Conservation (phyloP, 78 protist genomes). For the Isochrysis galbana region DNA sequence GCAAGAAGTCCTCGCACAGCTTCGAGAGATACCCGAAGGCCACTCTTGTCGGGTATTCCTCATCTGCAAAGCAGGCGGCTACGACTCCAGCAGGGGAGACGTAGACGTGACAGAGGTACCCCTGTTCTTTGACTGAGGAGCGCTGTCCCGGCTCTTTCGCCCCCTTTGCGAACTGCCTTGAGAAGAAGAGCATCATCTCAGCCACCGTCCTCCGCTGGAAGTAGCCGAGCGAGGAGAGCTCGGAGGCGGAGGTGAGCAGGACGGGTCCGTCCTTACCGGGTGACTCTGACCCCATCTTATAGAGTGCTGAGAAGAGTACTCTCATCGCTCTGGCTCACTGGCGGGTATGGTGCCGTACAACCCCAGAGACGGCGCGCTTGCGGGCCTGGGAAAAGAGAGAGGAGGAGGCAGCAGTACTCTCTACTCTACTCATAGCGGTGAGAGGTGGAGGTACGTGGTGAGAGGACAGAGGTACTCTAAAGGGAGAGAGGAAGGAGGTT, state of each 20-base stretch:
- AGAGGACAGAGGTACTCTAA: too few relatives aligned
- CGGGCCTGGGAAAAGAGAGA: too few relatives aligned
- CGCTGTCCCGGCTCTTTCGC: background rate
- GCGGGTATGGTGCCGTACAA: too few relatives aligned
- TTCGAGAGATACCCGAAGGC: conserved; percentile 32
- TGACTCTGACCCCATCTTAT: background rate
- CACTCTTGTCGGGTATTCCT: conserved; percentile 23
- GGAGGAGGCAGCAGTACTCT: too few relatives aligned
- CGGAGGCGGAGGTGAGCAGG: background rate
- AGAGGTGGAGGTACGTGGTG: too few relatives aligned
- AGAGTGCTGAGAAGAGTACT: background rate
- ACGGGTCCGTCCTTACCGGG: background rate
- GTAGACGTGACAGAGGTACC: conserved; percentile 13
- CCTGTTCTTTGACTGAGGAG: background rate
- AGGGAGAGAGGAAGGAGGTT: too few relatives aligned
- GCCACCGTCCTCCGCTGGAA: background rate
- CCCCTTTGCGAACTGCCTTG: background rate
- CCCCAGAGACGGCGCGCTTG: too few relatives aligned
- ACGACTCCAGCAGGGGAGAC: background rate
- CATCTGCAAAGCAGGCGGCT: conserved; percentile 24
- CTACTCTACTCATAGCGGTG: too few relatives aligned
- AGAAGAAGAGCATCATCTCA: background rate
- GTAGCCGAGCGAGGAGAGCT: conserved; percentile 21
- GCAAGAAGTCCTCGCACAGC: background rate
- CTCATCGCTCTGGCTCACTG: background rate